Evolutionary conservation across 768 basidiomycete genomes (phyloP), one percentile per base, ranked within the genome.

Genomic region (Hypholoma sublateritium): DNA sequence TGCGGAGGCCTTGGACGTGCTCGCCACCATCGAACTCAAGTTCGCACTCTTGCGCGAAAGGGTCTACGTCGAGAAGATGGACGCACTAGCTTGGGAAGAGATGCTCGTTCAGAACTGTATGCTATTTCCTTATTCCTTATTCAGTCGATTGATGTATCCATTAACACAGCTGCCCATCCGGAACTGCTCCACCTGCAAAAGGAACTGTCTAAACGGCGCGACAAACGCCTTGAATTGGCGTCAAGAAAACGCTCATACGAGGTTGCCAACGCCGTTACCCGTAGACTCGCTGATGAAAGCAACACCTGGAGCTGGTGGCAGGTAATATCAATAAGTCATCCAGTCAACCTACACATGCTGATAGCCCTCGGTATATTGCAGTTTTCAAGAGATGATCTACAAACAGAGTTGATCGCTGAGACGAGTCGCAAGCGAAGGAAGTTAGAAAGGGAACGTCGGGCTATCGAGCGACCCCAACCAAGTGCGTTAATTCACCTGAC

Each of bases 51-150:
- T 98, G 55, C 75, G 96, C 46, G 95, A 98, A 69, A 79, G 85
- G 49, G 78, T 98, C 14, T 98, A 95, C 69, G 79, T 98, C 17
- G 96, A 98, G 74, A 91, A 95, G 69, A 94, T 98, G 93, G 91
- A 94, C 39, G 85, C 84, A 4, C 75, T 96, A 7, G 88, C 91
- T 34, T 89, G 87, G 84, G 96, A 98, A 70, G 94, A 98, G 66
- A 74, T 82, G 13, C 76, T 95, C 64, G 80, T 98, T 21, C 77
- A 82, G 25, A 82, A 87, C 42, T 91, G 95, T 94, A 62, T 63
- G 86, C 75, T 19, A 22, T 50, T 17, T 53, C 16, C 19, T 17
- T 28, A 48, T 32, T 49, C 6, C 19, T 25, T 16, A 5, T 49
- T 42, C 36, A 51, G 28, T 55, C 13, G 56, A 13, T 32, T 60